A percentile compares a stretch with the other conserved stretches of the same genome.
Evolutionary conservation across 345 rosid species (phyloP).

Genomic region (Eucalyptus paniculata): DNA sequence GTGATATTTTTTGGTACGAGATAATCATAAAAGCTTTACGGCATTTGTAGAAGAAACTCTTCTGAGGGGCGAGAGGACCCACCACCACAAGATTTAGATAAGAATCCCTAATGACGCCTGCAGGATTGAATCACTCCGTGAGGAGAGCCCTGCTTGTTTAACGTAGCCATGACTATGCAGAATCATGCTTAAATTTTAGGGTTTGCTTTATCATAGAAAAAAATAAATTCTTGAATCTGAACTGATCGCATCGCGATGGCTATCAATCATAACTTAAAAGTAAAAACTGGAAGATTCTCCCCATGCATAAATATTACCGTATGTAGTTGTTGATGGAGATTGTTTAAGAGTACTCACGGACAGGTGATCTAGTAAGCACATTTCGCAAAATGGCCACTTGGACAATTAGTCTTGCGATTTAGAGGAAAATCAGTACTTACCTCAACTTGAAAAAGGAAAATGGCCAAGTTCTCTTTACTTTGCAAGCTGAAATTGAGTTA

Average conservation of each 20-base stretch:
- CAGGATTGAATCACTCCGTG: too few relatives aligned
- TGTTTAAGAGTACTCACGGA: not conserved
- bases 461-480: not conserved
- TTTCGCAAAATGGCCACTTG: not conserved
- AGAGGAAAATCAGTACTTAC: not conserved
- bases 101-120: too few relatives aligned
- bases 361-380: not conserved
- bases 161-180: too few relatives aligned
- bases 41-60: too few relatives aligned
- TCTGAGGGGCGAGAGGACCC: too few relatives aligned
- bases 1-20: too few relatives aligned
- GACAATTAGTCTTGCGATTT: not conserved
- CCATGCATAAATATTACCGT: not conserved
- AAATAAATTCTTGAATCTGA: not conserved
- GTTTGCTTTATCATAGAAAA: not conserved
- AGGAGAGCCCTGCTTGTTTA: too few relatives aligned
- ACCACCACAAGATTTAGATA: too few relatives aligned
- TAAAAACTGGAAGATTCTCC: not conserved
- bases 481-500: not conserved
- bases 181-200: not conserved
- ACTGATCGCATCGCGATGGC: rapidly evolving
- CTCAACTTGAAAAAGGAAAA: not conserved
- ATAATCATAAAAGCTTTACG: too few relatives aligned
- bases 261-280: not conserved
- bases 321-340: not conserved